Conservation (phyloP, 495 filamentous ascomycete species). For the Penicillium mononematosum region DNA sequence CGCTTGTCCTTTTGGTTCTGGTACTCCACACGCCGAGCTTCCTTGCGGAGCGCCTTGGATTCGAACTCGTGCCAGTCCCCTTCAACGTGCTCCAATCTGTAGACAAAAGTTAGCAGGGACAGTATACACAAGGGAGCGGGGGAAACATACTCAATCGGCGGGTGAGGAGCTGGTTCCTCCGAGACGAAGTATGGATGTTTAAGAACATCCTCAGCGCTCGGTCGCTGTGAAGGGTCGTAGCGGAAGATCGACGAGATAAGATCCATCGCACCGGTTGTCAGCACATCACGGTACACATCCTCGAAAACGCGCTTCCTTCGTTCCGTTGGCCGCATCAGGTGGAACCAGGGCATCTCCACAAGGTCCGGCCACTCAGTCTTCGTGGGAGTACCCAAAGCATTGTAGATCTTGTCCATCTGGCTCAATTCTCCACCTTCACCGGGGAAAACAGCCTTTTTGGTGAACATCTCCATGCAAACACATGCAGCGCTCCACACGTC, state of each 20-base stretch:
- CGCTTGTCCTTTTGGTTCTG: constrained; percentile 54
- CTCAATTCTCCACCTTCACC: constrained; percentile 93
- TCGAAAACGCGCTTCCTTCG: constrained; percentile 75
- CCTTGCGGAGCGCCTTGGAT: constrained; percentile 89
- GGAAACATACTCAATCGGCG: constrained; percentile 77
- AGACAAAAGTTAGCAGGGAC: constrained; percentile 18
- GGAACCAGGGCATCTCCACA: constrained; percentile 93
- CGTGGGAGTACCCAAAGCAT: constrained; percentile 86
- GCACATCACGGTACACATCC: constrained; percentile 70
- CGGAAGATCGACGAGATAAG: constrained; percentile 77
- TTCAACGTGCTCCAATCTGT: constrained; percentile 74
- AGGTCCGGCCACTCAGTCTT: constrained; percentile 81
- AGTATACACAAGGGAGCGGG: constrained; percentile 1
- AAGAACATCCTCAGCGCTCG: constrained; percentile 80
- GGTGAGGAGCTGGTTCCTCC: constrained; percentile 76
- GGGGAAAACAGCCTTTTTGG: constrained; percentile 89
- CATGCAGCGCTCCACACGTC: constrained; percentile 98
- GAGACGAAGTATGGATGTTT: constrained; percentile 84
- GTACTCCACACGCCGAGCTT: constrained; percentile 61
- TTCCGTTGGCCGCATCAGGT: constrained; percentile 76
- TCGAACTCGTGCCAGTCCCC: constrained; percentile 99
- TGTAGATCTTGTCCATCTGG: constrained; percentile 94
- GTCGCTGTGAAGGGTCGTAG: constrained; percentile 84
- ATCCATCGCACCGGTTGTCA: constrained; percentile 78
- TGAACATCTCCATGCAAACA: constrained; percentile 96